A percentile compares a stretch with the other conserved stretches of the same genome.
Conservation (phyloP, 192 early-diverging fungal genomes). For the Rhizoclosmatium sp. region DNA sequence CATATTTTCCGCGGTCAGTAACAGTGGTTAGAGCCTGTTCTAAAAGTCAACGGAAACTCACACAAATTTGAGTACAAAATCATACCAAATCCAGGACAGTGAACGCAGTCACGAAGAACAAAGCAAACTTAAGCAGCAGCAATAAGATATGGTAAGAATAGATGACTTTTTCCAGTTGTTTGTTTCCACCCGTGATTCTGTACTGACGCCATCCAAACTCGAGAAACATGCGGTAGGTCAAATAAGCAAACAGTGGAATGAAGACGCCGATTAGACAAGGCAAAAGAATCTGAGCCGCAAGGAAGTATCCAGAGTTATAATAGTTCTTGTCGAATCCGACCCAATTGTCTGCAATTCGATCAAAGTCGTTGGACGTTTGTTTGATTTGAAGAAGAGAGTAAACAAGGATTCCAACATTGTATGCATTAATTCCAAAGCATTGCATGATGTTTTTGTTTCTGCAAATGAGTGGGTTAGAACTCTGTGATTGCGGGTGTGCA, state of each 20-base stretch:
- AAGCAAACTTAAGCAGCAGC: constrained; percentile 27
- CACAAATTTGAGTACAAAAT: background rate
- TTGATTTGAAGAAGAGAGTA: constrained; percentile 28
- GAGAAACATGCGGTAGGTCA: constrained; percentile 13
- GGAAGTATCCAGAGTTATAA: constrained; percentile 12
- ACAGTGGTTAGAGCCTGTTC: constrained; percentile 24
- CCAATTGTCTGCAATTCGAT: background rate
- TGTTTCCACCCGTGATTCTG: constrained; percentile 22
- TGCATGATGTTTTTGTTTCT: constrained; percentile 31
- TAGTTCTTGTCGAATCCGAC: background rate
- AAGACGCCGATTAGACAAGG: constrained; percentile 24
- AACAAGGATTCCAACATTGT: constrained; percentile 34
- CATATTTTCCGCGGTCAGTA: background rate
- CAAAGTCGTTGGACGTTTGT: constrained; percentile 16
- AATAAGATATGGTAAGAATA: constrained; percentile 30
- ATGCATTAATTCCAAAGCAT: constrained; percentile 11
- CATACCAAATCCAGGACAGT: constrained; percentile 30
- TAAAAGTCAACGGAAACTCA: background rate
- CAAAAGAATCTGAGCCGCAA: constrained; percentile 27
- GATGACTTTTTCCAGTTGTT: constrained; percentile 18
- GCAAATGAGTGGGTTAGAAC: background rate
- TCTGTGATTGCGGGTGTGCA: background rate
- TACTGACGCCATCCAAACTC: constrained; percentile 36
- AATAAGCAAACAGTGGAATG: constrained; percentile 31
- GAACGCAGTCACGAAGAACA: constrained; percentile 31